phyloP scores from a whole-genome alignment of 2,329 filamentous ascomycete genomes.

The Xylariaceae sp. region DNA sequence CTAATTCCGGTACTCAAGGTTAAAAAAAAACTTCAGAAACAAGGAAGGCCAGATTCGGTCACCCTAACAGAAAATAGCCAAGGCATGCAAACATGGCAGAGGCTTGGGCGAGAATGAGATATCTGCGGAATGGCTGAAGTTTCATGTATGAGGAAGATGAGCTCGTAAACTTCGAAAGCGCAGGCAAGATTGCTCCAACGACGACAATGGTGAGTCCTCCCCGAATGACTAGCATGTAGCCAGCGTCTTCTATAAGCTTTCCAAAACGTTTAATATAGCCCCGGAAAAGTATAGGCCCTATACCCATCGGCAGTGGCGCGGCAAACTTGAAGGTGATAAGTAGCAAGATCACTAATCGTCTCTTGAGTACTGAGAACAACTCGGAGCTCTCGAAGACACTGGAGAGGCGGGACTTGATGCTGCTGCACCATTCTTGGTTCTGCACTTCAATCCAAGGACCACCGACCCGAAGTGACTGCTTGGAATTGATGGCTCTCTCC shows the following conservation, averaged over 20 bases:
- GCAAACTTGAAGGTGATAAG: conserved; percentile 18
- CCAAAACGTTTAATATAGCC: conserved; percentile 38
- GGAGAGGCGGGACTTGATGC: conserved; percentile 5
- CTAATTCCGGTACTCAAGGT: conserved; percentile 30
- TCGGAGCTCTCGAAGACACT: conserved; percentile 8
- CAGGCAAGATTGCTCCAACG: conserved; percentile 27
- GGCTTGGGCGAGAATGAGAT: conserved; percentile 35
- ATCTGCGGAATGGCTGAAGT: conserved; percentile 31
- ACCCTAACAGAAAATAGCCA: conserved; percentile 32
- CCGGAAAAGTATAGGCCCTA: conserved; percentile 27
- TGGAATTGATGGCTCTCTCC: conserved; percentile 18
- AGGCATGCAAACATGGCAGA: conserved; percentile 31
- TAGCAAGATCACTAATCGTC: conserved; percentile 14
- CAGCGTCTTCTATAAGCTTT: conserved; percentile 31
- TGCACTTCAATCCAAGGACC: neutral
- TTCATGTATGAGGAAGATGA: conserved; percentile 4
- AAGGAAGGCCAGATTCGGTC: conserved; percentile 25
- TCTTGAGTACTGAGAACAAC: conserved; percentile 13
- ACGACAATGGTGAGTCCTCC: conserved; percentile 32
- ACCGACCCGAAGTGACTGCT: neutral
- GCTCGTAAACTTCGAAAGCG: conserved; percentile 21
- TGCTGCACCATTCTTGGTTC: neutral
- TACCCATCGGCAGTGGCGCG: conserved; percentile 14
- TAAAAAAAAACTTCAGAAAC: conserved; percentile 32
- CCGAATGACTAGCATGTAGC: conserved; percentile 33